Percentiles rank a stretch among this genome's conserved stretches.
Evolutionary conservation across 805 yeast genomes (phyloP).

Genomic region (Starmerella vaccinii): DNA sequence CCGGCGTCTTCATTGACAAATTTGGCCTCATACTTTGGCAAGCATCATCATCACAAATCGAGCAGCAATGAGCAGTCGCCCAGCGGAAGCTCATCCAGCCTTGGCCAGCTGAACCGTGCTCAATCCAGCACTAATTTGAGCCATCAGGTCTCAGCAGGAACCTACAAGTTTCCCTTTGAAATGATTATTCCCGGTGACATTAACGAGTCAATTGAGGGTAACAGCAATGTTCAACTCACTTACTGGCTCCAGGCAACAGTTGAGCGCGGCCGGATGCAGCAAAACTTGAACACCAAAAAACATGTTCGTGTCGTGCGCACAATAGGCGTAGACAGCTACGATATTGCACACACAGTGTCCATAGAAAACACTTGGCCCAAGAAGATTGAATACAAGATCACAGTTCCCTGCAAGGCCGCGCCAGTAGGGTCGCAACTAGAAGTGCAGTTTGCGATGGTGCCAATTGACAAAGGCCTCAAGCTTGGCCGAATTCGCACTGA

Average conservation of each 20-base stretch:
- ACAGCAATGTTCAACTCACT: constrained; percentile 64
- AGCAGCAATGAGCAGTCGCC: constrained; percentile 13
- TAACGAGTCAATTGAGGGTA: constrained; percentile 82
- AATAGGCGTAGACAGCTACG: constrained; percentile 74
- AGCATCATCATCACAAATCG: constrained; percentile 18
- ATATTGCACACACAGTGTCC: constrained; percentile 80
- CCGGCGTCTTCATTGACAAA: constrained; percentile 26
- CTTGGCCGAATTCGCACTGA: constrained; percentile 64
- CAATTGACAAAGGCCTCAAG: constrained; percentile 67
- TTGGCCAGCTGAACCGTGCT: constrained; percentile 2
- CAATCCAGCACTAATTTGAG: constrained; percentile 9
- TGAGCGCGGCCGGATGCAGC: constrained; percentile 71
- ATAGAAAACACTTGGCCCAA: constrained; percentile 94
- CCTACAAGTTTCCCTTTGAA: constrained; percentile 83
- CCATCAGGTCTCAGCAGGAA: constrained; percentile 41
- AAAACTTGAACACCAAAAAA: constrained; percentile 53
- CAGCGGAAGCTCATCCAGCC: background rate
- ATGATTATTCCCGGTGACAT: constrained; percentile 73
- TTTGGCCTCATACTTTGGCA: constrained; percentile 26
- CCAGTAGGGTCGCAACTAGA: constrained; percentile 79
- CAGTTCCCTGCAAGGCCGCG: constrained; percentile 76
- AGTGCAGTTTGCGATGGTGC: constrained; percentile 60
- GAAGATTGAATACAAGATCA: constrained; percentile 80
- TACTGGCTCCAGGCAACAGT: constrained; percentile 69
- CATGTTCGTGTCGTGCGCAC: constrained; percentile 78